Percentiles rank a stretch among this genome's conserved stretches.
These are phyloP conservation scores for Aegilops bicornis DNA, from an alignment of 176 grass and related monocot species.

Conservation along the genomic window DNA sequence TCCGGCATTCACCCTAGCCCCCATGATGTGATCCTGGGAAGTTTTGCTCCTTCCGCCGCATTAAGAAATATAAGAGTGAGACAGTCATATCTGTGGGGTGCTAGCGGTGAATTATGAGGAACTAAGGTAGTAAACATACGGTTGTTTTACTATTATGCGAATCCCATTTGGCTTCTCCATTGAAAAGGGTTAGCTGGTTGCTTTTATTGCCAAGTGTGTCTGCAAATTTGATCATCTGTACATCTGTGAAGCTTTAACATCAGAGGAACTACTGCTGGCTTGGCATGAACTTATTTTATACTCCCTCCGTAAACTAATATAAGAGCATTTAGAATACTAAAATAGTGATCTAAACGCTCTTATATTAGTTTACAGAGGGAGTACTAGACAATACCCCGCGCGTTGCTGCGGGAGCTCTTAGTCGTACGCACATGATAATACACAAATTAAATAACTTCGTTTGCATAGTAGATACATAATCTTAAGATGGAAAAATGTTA, in stretches of 20 bases:
- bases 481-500: too few relatives aligned
- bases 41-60: neutral
- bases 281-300: neutral
- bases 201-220: neutral
- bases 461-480: too few relatives aligned
- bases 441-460: too few relatives aligned
- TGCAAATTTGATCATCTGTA: neutral
- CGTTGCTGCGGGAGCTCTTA: too few relatives aligned
- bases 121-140: neutral
- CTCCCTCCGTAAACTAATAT: too few relatives aligned
- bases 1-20: neutral
- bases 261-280: neutral
- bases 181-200: neutral
- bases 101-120: neutral
- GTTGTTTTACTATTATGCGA: neutral
- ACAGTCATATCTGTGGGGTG: neutral
- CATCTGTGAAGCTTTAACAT: neutral
- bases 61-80: neutral
- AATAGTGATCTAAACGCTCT: too few relatives aligned
- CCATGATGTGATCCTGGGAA: neutral
- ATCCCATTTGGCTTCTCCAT: neutral
- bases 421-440: too few relatives aligned
- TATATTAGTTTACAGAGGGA: too few relatives aligned
- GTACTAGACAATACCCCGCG: too few relatives aligned
- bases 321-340: too few relatives aligned